These are phyloP conservation scores for Bothriochloa decipiens DNA, from an alignment of 176 grass and related monocot genomes.

Conservation along the genomic window DNA sequence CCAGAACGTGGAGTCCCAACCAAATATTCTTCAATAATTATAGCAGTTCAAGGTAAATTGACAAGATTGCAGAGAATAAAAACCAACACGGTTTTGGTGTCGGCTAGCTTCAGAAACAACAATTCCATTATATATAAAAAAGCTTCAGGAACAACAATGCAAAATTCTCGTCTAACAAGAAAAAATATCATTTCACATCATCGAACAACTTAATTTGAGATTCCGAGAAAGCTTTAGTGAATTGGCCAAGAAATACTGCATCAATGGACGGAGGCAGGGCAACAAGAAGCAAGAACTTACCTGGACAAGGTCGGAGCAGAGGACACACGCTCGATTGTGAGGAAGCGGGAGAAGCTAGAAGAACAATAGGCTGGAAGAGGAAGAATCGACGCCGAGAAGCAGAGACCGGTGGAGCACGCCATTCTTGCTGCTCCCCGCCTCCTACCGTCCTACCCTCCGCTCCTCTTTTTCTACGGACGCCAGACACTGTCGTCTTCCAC, in stretches of 20 bases:
- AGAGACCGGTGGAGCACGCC: slow-evolving; percentile 44
- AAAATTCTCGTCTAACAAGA: background rate
- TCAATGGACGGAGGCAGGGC: slow-evolving; percentile 9
- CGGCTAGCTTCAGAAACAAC: slow-evolving; percentile 27
- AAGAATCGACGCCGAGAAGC: slow-evolving; percentile 1
- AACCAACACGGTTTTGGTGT: background rate
- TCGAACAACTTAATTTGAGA: background rate
- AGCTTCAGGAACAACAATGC: slow-evolving; percentile 26
- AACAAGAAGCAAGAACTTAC: slow-evolving; percentile 36
- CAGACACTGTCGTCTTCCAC: slow-evolving; percentile 41
- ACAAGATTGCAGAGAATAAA: background rate
- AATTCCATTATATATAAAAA: background rate
- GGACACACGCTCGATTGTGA: slow-evolving; percentile 12
- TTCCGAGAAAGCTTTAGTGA: background rate
- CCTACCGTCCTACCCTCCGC: background rate
- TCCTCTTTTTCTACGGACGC: slow-evolving; percentile 47
- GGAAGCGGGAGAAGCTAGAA: slow-evolving; percentile 27
- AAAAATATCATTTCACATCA: background rate
- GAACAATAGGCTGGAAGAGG: background rate
- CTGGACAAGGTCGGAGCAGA: slow-evolving; percentile 39
- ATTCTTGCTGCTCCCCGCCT: slow-evolving; percentile 40
- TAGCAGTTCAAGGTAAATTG: background rate
- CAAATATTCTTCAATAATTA: background rate
- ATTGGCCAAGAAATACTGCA: background rate
- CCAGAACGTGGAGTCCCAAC: background rate